Conservation (phyloP, 75 land plant species). For the Selaginella tamariscina region DNA sequence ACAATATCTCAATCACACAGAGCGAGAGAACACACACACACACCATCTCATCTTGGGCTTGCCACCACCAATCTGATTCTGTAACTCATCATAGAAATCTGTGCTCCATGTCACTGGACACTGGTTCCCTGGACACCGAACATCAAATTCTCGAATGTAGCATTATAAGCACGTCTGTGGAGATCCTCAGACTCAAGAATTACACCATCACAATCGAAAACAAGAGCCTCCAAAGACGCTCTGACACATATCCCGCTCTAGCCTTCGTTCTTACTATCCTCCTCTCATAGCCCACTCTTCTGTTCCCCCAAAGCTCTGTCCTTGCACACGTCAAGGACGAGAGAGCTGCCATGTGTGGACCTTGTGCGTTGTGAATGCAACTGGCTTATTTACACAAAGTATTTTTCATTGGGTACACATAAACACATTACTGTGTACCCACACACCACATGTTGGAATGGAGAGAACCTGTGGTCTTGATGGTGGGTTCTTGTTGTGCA, state of each 20-base stretch:
- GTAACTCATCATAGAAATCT: constrained; percentile 85
- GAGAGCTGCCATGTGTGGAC: no score
- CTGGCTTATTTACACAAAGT: no score
- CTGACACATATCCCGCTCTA: no score
- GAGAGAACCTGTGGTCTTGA: no score
- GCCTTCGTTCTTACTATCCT: no score
- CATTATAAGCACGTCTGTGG: constrained; percentile 91
- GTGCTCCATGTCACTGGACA: constrained; percentile 44
- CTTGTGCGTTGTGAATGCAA: no score
- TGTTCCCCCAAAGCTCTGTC: no score
- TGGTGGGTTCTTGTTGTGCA: no score
- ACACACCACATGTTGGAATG: no score
- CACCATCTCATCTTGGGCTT: constrained; percentile 99
- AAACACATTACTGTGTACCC: no score
- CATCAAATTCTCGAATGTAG: constrained; percentile 69
- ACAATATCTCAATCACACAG: not conserved
- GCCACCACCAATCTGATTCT: constrained; percentile 91
- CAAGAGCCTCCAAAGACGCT: constrained; percentile 56
- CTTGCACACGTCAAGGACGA: no score
- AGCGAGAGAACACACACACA: not conserved
- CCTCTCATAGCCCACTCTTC: not conserved
- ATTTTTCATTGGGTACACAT: no score
- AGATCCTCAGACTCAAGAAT: constrained; percentile 93
- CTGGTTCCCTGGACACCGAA: constrained; percentile 47
- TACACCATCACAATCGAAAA: constrained; percentile 98